Percentiles rank a stretch among this genome's conserved stretches.
phyloP scores from a whole-genome alignment of 257 asterid genomes.

The Echium plantagineum region DNA sequence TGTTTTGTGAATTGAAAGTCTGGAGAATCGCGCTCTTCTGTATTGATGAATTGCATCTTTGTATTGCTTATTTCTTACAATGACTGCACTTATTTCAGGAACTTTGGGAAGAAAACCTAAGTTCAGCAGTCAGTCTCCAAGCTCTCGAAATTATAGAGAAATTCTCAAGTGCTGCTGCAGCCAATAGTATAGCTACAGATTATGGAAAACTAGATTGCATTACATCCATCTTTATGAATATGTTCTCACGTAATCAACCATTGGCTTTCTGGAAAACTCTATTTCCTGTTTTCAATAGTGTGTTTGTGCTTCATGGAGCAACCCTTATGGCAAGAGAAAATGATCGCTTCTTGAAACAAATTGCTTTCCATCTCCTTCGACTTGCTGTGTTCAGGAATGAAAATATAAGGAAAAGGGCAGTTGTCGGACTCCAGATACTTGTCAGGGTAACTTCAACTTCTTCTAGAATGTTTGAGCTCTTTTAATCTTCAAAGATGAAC shows the following conservation, averaged over 20 bases:
- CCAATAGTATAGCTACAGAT: slow-evolving; percentile 83
- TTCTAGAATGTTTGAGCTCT: neutral
- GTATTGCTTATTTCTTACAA: neutral
- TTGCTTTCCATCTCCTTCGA: slow-evolving; percentile 91
- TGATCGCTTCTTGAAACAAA: slow-evolving; percentile 92
- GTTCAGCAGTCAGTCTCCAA: slow-evolving; percentile 92
- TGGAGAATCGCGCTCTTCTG: neutral
- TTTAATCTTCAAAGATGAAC: neutral
- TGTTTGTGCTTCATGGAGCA: slow-evolving; percentile 92
- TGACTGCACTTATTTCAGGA: slow-evolving; percentile 41
- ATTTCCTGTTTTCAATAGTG: slow-evolving; percentile 70
- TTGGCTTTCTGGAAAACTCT: slow-evolving; percentile 82
- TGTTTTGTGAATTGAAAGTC: neutral
- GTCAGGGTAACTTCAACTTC: slow-evolving; percentile 49
- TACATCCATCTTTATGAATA: slow-evolving; percentile 69
- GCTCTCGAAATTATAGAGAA: slow-evolving; percentile 79
- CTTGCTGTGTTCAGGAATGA: slow-evolving; percentile 90
- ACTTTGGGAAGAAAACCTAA: slow-evolving; percentile 98
- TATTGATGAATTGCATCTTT: neutral
- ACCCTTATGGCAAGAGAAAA: slow-evolving; percentile 97
- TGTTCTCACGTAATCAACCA: slow-evolving; percentile 86
- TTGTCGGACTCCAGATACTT: slow-evolving; percentile 89
- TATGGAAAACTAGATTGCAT: slow-evolving; percentile 97
- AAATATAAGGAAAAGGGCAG: slow-evolving; percentile 80
- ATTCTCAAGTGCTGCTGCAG: slow-evolving; percentile 70